Evolutionary conservation across 768 basidiomycete genomes (phyloP).

Genomic region (Paxillus involutus): DNA sequence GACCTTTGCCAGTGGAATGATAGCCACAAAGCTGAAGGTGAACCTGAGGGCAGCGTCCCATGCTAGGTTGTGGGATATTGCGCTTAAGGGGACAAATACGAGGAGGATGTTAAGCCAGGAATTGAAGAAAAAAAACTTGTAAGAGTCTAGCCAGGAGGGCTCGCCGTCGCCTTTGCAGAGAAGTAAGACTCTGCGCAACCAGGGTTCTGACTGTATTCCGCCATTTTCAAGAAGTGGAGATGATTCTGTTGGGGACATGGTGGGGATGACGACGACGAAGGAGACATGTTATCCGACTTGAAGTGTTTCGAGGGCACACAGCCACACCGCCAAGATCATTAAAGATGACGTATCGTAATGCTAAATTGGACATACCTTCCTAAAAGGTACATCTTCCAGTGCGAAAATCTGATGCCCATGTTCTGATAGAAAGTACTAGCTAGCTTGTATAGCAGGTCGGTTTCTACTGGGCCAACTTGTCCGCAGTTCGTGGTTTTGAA

Average conservation of each 20-base stretch:
- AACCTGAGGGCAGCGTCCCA: conserved; percentile 83
- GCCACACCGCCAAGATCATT: not conserved
- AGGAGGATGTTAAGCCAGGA: conserved; percentile 78
- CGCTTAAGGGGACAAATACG: conserved; percentile 74
- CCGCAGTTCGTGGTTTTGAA: too few relatives aligned
- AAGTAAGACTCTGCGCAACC: conserved; percentile 33
- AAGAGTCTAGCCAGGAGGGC: conserved; percentile 59
- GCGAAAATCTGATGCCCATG: too few relatives aligned
- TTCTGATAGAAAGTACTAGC: too few relatives aligned
- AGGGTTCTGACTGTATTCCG: conserved; percentile 21
- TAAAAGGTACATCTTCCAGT: too few relatives aligned
- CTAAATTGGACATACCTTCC: too few relatives aligned
- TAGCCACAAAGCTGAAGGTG: conserved; percentile 75
- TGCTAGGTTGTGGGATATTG: conserved; percentile 58
- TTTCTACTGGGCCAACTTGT: too few relatives aligned
- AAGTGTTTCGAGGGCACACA: not conserved
- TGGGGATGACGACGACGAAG: not conserved
- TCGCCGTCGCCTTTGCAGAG: conserved; percentile 60
- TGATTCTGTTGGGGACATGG: conserved; percentile 38
- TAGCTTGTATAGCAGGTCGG: too few relatives aligned
- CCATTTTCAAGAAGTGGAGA: conserved; percentile 51
- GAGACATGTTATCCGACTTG: not conserved
- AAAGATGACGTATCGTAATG: too few relatives aligned
- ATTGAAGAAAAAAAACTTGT: conserved; percentile 58
- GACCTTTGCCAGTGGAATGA: conserved; percentile 87